phyloP scores from a whole-genome alignment of 2,329 filamentous ascomycete genomes.

The Atkinsonella texensis region DNA sequence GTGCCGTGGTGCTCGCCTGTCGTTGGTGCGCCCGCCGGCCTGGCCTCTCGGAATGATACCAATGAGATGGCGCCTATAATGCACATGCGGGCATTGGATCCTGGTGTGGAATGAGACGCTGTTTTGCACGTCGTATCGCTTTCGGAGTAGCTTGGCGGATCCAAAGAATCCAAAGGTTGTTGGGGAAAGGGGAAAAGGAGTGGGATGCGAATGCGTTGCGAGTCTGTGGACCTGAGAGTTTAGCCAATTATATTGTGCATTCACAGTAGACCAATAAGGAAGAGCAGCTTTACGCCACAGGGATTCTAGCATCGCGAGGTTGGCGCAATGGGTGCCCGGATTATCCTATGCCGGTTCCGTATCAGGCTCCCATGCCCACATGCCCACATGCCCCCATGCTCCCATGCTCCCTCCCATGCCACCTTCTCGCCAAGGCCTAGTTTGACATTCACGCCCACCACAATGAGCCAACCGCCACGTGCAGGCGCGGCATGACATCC shows the following conservation, averaged over 20 bases:
- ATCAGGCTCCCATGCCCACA: no score
- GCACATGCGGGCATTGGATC: constrained; percentile 6
- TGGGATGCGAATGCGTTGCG: no score
- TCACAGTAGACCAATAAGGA: no score
- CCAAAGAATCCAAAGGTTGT: background rate
- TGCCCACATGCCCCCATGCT: no score
- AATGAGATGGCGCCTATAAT: constrained; percentile 7
- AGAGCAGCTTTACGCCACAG: no score
- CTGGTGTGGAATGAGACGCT: background rate
- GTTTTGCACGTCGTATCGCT: background rate
- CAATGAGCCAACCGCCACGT: background rate
- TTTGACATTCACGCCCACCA: background rate
- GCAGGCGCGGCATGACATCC: constrained; percentile 3
- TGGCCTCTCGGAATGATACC: background rate
- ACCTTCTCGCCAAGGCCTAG: background rate
- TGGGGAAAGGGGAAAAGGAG: no score
- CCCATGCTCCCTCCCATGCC: no score
- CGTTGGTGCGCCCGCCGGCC: background rate
- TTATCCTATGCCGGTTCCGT: no score
- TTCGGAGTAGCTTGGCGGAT: background rate
- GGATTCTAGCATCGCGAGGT: no score
- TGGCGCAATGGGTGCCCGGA: no score
- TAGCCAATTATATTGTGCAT: no score
- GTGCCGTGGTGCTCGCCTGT: background rate
- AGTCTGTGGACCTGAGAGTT: no score